phyloP scores from a whole-genome alignment of 331 rosid species.

The Spiraea crenata region DNA sequence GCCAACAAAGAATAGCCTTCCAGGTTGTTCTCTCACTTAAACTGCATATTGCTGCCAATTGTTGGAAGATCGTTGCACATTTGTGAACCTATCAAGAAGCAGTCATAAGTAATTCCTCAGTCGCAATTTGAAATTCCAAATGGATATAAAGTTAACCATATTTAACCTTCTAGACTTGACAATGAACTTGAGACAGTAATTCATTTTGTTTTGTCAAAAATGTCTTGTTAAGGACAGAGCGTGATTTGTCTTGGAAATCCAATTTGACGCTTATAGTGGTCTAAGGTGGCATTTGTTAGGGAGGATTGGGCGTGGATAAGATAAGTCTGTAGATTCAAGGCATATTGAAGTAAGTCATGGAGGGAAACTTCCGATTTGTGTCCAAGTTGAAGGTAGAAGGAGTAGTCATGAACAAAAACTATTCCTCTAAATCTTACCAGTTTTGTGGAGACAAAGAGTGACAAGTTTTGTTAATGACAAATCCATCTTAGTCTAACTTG shows the following conservation, averaged over 20 bases:
- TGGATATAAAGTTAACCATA: slow-evolving; percentile 12
- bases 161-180: neutral
- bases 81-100: slow-evolving; percentile 75
- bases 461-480: no score
- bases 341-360: no score
- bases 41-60: slow-evolving; percentile 85
- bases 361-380: no score
- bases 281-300: no score
- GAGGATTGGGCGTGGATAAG: no score
- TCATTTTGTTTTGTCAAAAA: neutral
- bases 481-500: no score
- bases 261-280: no score
- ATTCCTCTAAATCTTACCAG: no score
- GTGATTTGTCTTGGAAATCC: neutral
- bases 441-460: no score
- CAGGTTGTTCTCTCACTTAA: slow-evolving; percentile 75
- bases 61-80: slow-evolving; percentile 95
- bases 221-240: neutral
- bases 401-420: no score
- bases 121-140: slow-evolving; percentile 11
- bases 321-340: no score
- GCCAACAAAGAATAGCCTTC: slow-evolving; percentile 77
- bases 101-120: slow-evolving; percentile 16
- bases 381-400: no score
- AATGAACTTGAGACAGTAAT: neutral